A percentile compares a stretch with the other conserved stretches of the same genome.
Evolutionary conservation across 139 green algal species (phyloP).

Genomic region (Chlamydomonas urium): DNA sequence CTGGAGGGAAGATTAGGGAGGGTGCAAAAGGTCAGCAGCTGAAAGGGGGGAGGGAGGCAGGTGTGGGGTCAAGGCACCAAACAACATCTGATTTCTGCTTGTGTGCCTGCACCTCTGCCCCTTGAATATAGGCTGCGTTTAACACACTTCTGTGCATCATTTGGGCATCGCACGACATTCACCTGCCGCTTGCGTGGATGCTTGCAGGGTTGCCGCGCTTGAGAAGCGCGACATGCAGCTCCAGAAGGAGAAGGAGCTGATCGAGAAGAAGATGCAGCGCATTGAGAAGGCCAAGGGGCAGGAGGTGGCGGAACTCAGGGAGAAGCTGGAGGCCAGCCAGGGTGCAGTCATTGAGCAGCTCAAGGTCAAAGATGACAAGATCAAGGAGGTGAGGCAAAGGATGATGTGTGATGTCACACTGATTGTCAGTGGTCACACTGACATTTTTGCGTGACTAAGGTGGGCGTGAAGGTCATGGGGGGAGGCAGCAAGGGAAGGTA

Average conservation of each 20-base stretch:
- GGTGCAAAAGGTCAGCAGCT: not conserved
- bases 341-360: constrained; percentile 47
- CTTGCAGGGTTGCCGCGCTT: constrained; percentile 18
- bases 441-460: too few species aligned
- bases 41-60: not conserved
- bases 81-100: too few species aligned
- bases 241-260: constrained; percentile 60
- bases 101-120: too few species aligned
- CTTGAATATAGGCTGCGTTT: not conserved
- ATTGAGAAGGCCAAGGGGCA: constrained; percentile 62
- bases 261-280: constrained; percentile 81
- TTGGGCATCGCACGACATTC: not conserved
- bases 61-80: too few species aligned
- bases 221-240: constrained; percentile 39
- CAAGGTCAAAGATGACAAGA: constrained; percentile 67
- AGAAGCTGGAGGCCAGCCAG: constrained; percentile 43
- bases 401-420: too few species aligned
- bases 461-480: too few species aligned
- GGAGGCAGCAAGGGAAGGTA: too few species aligned
- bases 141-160: not conserved
- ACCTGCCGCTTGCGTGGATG: not conserved
- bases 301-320: constrained; percentile 34
- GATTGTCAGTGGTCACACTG: too few species aligned
- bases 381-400: constrained; percentile 68
- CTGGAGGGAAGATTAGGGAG: not conserved